Evolutionary conservation across 768 basidiomycete species (phyloP), one percentile per base, ranked within the genome.

Genomic region (Pleurotus pulmonarius): DNA sequence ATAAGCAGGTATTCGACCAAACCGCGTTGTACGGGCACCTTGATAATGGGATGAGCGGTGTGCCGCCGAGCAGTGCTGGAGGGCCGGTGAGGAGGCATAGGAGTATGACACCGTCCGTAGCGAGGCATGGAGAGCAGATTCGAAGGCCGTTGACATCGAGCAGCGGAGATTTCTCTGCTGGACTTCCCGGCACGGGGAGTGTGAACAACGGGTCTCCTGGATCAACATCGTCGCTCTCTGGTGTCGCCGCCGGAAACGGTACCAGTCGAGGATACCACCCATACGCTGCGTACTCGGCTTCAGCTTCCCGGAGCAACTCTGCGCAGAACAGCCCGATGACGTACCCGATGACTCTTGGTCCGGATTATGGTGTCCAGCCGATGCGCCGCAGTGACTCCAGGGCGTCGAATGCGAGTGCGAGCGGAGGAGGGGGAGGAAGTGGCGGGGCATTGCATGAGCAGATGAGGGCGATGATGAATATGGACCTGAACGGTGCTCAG

Each of bases 51-150:
- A 58, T 62, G 1, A 65, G 61, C 24, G 59, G 60, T 24, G 61
- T 66, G 9, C 61, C 60, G 8, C 60, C 65, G 7, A 62, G 60
- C 15, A 47, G 60, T 4, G 64, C 60, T 55, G 79, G 75, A n/a
- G 86, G 88, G 8, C 86, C 88, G 8, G 76, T 84, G 46, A 73
- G 88, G 51, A 76, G 90, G 46, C 83, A 90, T 64, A 78, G 89
- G 55, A 89, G 87, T 67, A 88, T 87, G 79, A 92, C 90, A 6
- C 89, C 90, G 7, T 84, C 84, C 0, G 59, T 85, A 25, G 69
- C 76, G 46, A 77, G 84, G 52, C 78, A 72, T 52, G 82, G 76
- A 52, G 75, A 73, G 44, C 82, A 81, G 60, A 77, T 74, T 48
- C 68, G 78, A n/a, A 59, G 80, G 57, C 81, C 83, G 59, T 60